A percentile compares a stretch with the other conserved stretches of the same genome.
Evolutionary conservation across 371 early-diverging fungal genomes (phyloP).

Genomic region (Sporodiniella umbellata): DNA sequence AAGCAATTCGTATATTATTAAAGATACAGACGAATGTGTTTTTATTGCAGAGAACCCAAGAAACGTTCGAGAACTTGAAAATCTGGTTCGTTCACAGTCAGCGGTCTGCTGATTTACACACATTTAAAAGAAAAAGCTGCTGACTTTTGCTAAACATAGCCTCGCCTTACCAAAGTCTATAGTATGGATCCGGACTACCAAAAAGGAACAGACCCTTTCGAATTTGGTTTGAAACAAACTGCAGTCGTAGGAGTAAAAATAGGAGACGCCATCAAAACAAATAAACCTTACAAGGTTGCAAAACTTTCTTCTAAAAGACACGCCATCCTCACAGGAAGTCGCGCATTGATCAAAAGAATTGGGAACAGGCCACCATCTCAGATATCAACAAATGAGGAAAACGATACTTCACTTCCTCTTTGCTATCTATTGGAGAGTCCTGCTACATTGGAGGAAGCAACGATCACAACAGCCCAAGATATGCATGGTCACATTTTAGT

Average conservation of each 20-base stretch:
- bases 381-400: background rate
- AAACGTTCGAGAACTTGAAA: constrained; percentile 43
- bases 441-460: constrained; percentile 14
- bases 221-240: background rate
- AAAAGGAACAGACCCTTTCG: constrained; percentile 1
- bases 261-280: background rate
- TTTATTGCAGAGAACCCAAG: constrained; percentile 60
- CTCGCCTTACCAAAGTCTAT: background rate
- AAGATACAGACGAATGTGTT: constrained; percentile 47
- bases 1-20: constrained; percentile 50
- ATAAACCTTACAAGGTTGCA: constrained; percentile 6
- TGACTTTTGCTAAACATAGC: too few relatives aligned
- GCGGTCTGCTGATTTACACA: too few relatives aligned
- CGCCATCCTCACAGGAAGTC: constrained; percentile 10
- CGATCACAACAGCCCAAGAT: constrained; percentile 19
- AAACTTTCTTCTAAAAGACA: constrained; percentile 10
- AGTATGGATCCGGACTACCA: background rate
- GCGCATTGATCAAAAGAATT: constrained; percentile 1
- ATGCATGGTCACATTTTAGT: constrained; percentile 36
- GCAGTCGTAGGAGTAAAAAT: background rate
- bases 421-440: constrained; percentile 41
- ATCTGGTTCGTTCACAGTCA: too few relatives aligned
- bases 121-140: background rate
- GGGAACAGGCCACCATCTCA: background rate
- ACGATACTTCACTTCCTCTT: constrained; percentile 17